Percentiles rank a stretch among this genome's conserved stretches.
These are phyloP conservation scores for Megacollybia platyphylla DNA, from an alignment of 1,284 basidiomycete species.

Conservation along the genomic window DNA sequence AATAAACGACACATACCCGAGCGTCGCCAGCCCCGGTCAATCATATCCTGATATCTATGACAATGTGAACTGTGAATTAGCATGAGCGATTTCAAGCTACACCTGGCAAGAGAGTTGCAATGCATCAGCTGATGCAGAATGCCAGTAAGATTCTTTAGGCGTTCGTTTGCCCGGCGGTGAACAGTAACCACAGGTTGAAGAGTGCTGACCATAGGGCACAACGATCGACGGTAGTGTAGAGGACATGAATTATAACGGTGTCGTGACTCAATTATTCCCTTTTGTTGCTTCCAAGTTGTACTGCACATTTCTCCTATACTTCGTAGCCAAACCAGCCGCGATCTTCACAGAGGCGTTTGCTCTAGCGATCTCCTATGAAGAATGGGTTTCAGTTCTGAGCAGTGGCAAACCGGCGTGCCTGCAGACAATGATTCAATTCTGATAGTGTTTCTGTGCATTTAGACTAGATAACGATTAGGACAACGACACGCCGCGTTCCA, in stretches of 20 bases:
- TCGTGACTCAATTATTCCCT: conserved; percentile 11
- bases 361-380: conserved; percentile 49
- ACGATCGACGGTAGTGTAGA: not conserved
- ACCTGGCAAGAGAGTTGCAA: conserved; percentile 34
- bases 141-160: conserved; percentile 15
- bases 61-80: not conserved
- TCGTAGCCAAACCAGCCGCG: conserved; percentile 66
- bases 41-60: conserved; percentile 67
- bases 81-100: too few relatives aligned
- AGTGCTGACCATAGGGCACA: not conserved
- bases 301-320: conserved; percentile 77
- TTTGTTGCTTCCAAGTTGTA: conserved; percentile 71
- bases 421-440: conserved; percentile 72
- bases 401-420: conserved; percentile 26
- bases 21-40: conserved; percentile 84
- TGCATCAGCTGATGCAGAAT: conserved; percentile 21
- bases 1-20: conserved; percentile 33
- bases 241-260: not conserved
- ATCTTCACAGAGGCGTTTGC: conserved; percentile 63
- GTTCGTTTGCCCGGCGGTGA: conserved; percentile 24
- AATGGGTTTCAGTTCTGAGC: conserved; percentile 2
- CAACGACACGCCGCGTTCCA: conserved; percentile 10
- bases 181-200: conserved; percentile 33
- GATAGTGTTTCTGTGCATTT: conserved; percentile 70
- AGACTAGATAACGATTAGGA: conserved; percentile 30